phyloP scores from a whole-genome alignment of 2,329 filamentous ascomycete species.

The Metarhizium humberi region DNA sequence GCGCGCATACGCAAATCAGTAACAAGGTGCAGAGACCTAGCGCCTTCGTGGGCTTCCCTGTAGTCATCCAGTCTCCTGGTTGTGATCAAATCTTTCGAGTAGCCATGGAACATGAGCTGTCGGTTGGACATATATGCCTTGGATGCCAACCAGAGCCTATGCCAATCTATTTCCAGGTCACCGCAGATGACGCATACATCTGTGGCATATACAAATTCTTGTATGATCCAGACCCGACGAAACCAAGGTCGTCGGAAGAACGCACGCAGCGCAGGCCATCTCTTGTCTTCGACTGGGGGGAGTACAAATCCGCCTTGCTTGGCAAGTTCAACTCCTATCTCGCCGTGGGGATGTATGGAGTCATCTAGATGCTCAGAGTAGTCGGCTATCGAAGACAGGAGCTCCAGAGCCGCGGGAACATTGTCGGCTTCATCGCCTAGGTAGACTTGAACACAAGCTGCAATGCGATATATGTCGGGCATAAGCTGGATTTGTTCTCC shows the following conservation, averaged over 20 bases:
- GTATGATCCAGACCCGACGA: constrained; percentile 10
- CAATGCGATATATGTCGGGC: constrained; percentile 8
- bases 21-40: constrained; percentile 1
- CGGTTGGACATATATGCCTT: constrained; percentile 9
- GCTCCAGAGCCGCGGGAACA: constrained; percentile 3
- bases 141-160: constrained; percentile 5
- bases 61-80: neutral
- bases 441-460: constrained; percentile 5
- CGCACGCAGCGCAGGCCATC: constrained; percentile 5
- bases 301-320: constrained; percentile 3
- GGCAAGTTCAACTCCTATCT: constrained; percentile 5
- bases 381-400: constrained; percentile 4
- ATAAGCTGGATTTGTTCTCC: constrained; percentile 8
- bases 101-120: constrained; percentile 6
- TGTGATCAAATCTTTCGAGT: neutral
- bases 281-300: constrained; percentile 2
- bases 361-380: constrained; percentile 6
- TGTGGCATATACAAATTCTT: constrained; percentile 9
- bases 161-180: constrained; percentile 7
- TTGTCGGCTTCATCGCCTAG: constrained; percentile 6
- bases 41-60: constrained; percentile 6
- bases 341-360: constrained; percentile 3
- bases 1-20: constrained; percentile 7
- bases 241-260: constrained; percentile 9
- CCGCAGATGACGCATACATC: constrained; percentile 6